Evolutionary conservation across 2,329 filamentous ascomycete genomes (phyloP), one percentile per base, ranked within the genome.

Genomic region (Trichocomaceae sp.): DNA sequence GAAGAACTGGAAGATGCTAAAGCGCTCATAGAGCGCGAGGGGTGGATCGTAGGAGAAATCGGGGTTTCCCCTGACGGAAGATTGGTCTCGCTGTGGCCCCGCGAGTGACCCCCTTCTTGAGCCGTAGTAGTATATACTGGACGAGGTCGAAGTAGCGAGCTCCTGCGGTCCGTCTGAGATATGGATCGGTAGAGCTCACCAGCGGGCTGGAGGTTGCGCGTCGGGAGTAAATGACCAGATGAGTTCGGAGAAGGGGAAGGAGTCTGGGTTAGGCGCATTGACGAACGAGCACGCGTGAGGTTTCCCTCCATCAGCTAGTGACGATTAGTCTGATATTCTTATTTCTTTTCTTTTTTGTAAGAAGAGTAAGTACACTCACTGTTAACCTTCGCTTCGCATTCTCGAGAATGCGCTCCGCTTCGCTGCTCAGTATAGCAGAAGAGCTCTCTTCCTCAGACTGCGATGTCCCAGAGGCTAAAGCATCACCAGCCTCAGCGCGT

Each of bases 221-320:
- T 57, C 9, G 66, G 61, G 9, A 62, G 63, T 15, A 60, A 61
- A n/a, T 58, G 60, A 8, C 63, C 52, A 13, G 54, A 47, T 5
- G 54, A 48, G 23, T 62, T 64, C 12, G 62, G 67, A n/a, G 76
- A 74, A 10, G 76, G 74, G 22, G 80, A 77, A 6, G 72, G 64
- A 12, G 77, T 76, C 8, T 79, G 77, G 6, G 75, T 75, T 33
- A 76, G 73, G 46, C 81, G 77, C 22, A 89, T 76, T 9, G 86
- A 85, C 59, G 81, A 83, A 63, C 89, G 83, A 29, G 90, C 91
- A 58, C 89, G 85, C 55, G 81, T 85, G 19, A 96, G 77, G 63
- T 96, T 96, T 37, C 87, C 90, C 72, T 96, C 92, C 90, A 96
- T 96, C 31, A 88, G 87, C 90, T 95, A 68, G 20, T 49, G 53